These are phyloP conservation scores for Anthostomella pinea DNA, from an alignment of 2,329 filamentous ascomycete genomes.

Conservation along the genomic window DNA sequence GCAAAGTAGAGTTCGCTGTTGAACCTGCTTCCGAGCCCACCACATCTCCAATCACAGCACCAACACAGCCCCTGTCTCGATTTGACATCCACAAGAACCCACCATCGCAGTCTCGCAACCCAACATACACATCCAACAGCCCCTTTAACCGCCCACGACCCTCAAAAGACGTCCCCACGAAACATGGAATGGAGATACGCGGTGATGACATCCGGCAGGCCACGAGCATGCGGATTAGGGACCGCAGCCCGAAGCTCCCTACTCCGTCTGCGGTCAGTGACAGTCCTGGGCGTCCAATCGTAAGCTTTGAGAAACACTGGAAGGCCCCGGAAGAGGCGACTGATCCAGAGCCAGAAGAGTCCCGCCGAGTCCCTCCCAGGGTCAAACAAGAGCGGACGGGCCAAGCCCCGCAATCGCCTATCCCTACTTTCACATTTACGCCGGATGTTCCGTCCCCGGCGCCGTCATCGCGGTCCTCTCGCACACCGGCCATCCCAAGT, in stretches of 20 bases:
- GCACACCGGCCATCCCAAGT: conserved; percentile 38
- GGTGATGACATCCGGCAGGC: conserved; percentile 85
- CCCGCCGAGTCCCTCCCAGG: conserved; percentile 31
- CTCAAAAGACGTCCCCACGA: conserved; percentile 52
- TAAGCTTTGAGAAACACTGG: conserved; percentile 91
- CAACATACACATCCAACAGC: conserved; percentile 71
- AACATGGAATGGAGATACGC: conserved; percentile 79
- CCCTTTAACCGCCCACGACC: conserved; percentile 34
- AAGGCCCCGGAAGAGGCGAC: conserved; percentile 67
- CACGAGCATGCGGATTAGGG: conserved; percentile 83
- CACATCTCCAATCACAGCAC: conserved; percentile 34
- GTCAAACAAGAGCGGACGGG: conserved; percentile 27
- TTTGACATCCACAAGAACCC: conserved; percentile 83
- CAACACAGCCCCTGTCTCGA: conserved; percentile 42
- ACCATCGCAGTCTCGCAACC: conserved; percentile 77
- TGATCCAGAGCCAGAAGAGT: conserved; percentile 64
- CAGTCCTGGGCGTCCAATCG: conserved; percentile 85
- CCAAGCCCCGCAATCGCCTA: conserved; percentile 31
- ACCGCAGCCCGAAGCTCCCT: conserved; percentile 82
- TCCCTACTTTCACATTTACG: conserved; percentile 56
- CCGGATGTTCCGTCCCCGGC: conserved; percentile 40
- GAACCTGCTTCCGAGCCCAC: conserved; percentile 40
- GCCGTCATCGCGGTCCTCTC: conserved; percentile 35
- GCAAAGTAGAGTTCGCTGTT: conserved; percentile 54
- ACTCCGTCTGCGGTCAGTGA: conserved; percentile 90